Evolutionary conservation across 139 green algal genomes (phyloP), one percentile per base, ranked within the genome.

Genomic region (Trebouxia sp.): DNA sequence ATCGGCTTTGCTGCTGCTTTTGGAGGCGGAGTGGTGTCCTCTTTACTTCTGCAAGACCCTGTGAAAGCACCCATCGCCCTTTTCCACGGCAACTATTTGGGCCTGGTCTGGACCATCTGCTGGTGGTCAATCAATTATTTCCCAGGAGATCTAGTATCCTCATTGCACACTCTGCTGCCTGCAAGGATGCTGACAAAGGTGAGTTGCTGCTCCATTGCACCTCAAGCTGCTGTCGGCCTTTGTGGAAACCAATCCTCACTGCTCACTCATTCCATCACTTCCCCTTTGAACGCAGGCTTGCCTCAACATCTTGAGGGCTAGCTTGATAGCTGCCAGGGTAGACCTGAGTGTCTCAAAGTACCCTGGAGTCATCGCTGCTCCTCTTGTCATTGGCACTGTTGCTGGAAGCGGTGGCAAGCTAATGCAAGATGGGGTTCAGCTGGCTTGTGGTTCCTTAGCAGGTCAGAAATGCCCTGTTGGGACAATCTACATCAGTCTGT

Each of bases 121-220:
- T 89, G 86, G 89, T 92, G 89, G 89, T 32, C 82, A 0, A 67
- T 87, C 55, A 79, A 62, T 8, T 91, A 88, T 62, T 78, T 37
- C 2, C 89, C 69, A 32, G 65, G 55, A 20, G 67, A 80, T 47
- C 17, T 85, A 7, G 56, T 80, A 4, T 47, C 56, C 17, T 69
- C 62, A 41, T 0, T 83, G 1, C 69, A 85, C 17, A 56, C 43
- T 0, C 35, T 83, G 22, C 79, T 79, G 39, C 86, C 86, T 9
- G 32, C 78, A 7, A 43, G 47, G 30, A 48, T 78, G 28, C 8
- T 56, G 17, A 55, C 74, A 22, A 85, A 81, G 81, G 81, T 78
- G 43, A 1, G 45, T 9, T 38, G 28, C 30, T 10, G 11, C 30
- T 10, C 17, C 26, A 14, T 22, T 42, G 26, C 7, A 11, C 41